These are phyloP conservation scores for Lasiosphaeria miniovina DNA, from an alignment of 495 filamentous ascomycete species.

Conservation along the genomic window DNA sequence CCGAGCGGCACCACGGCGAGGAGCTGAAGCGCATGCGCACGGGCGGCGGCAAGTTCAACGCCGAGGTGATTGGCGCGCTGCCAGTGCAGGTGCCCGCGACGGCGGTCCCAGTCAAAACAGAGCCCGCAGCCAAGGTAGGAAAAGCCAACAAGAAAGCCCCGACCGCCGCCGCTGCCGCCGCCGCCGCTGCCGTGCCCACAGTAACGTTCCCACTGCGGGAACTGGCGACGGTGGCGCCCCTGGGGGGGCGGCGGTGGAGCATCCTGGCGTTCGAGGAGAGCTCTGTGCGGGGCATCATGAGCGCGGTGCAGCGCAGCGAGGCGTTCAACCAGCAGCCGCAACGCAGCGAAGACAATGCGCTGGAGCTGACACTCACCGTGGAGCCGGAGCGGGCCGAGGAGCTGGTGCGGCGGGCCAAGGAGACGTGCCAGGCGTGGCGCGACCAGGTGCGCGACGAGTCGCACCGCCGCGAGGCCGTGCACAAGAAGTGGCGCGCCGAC, in stretches of 20 bases:
- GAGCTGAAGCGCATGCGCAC: slow-evolving; percentile 59
- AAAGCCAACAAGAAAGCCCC: neutral
- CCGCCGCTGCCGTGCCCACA: too few relatives aligned
- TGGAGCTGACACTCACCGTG: slow-evolving; percentile 69
- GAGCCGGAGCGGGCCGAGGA: slow-evolving; percentile 61
- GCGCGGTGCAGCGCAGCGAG: slow-evolving; percentile 62
- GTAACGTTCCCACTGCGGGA: slow-evolving; percentile 58
- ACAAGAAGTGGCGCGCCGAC: slow-evolving; percentile 61
- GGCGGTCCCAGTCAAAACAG: too few relatives aligned
- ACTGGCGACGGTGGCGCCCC: slow-evolving; percentile 72
- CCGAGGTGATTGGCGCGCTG: slow-evolving; percentile 61
- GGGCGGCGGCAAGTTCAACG: slow-evolving; percentile 62
- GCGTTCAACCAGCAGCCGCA: slow-evolving; percentile 72
- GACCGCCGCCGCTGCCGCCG: too few relatives aligned
- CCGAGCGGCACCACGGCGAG: slow-evolving; percentile 55
- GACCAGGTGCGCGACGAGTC: slow-evolving; percentile 53
- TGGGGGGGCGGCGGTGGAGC: slow-evolving; percentile 62
- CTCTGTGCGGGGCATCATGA: slow-evolving; percentile 69
- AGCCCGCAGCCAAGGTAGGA: too few relatives aligned
- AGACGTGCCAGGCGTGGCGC: slow-evolving; percentile 57
- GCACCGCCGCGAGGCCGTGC: slow-evolving; percentile 60
- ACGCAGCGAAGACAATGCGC: slow-evolving; percentile 60
- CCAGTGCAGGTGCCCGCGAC: slow-evolving; percentile 45
- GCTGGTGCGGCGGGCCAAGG: slow-evolving; percentile 55
- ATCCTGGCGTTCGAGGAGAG: slow-evolving; percentile 54